Evolutionary conservation across 2,329 filamentous ascomycete genomes (phyloP).

Genomic region (Colletotrichum noveboracense): DNA sequence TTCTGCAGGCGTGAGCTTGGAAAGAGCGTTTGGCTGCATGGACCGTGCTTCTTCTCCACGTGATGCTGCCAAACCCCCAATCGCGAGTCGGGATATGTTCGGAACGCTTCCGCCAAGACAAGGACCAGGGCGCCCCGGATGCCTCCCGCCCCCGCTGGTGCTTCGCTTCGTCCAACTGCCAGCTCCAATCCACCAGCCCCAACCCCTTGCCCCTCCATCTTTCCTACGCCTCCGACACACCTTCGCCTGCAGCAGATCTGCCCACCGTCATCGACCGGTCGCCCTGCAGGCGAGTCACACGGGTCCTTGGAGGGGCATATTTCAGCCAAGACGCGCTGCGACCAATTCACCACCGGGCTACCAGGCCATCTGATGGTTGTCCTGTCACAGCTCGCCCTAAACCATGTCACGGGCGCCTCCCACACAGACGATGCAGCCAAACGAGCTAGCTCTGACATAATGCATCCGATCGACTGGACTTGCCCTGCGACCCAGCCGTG

Average conservation of each 20-base stretch:
- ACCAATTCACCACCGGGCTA: neutral
- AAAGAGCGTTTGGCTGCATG: neutral
- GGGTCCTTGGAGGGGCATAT: neutral
- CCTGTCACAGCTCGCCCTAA: conserved; percentile 15
- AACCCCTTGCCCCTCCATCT: neutral
- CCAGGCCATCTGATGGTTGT: conserved; percentile 8
- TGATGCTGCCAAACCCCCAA: neutral
- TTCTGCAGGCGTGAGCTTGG: neutral
- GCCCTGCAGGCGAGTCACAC: conserved; percentile 5
- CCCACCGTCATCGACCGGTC: conserved; percentile 11
- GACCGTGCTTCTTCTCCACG: neutral
- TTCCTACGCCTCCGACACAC: conserved; percentile 10
- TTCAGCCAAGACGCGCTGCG: conserved; percentile 1
- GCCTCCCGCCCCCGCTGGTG: conserved; percentile 1
- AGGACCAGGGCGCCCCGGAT: neutral
- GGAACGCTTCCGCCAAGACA: neutral
- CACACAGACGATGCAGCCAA: conserved; percentile 5
- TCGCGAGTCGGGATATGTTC: neutral
- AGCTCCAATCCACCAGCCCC: neutral
- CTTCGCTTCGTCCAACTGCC: neutral
- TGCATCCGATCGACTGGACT: neutral
- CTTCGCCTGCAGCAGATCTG: conserved; percentile 11
- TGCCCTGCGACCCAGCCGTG: conserved; percentile 19
- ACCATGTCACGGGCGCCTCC: conserved; percentile 16
- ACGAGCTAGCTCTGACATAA: conserved; percentile 12